Conservation (phyloP, 23 red algal species). For the Agarophyton chilense region DNA sequence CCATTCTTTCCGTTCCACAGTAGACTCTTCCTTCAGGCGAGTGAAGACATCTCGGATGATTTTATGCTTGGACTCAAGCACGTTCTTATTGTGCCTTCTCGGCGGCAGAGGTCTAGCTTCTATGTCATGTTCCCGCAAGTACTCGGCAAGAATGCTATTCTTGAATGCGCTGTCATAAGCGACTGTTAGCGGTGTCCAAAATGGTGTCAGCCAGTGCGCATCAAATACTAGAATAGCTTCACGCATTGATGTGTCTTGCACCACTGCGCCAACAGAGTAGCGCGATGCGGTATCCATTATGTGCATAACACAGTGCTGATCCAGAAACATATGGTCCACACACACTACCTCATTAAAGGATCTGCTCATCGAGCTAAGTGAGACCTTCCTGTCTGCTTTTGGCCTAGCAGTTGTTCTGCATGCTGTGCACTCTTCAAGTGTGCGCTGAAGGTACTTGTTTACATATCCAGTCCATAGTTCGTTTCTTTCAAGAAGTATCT, state of each 20-base stretch:
- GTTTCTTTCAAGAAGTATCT: constrained; percentile 30
- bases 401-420: background rate
- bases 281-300: constrained; percentile 5
- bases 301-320: constrained; percentile 39
- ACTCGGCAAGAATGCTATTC: constrained; percentile 10
- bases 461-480: constrained; percentile 14
- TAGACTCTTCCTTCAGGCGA: background rate
- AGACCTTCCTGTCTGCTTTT: background rate
- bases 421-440: background rate
- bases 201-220: constrained; percentile 15
- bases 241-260: background rate
- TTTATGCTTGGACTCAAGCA: constrained; percentile 38
- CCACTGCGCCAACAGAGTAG: background rate
- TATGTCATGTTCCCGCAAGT: background rate
- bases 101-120: background rate
- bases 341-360: constrained; percentile 9
- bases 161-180: constrained; percentile 19
- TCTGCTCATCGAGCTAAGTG: background rate
- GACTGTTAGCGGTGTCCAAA: constrained; percentile 5
- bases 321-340: constrained; percentile 37
- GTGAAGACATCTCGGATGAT: constrained; percentile 36
- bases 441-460: constrained; percentile 16
- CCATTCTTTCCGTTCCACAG: background rate
- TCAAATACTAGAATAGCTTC: constrained; percentile 18
- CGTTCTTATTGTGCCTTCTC: constrained; percentile 40